Evolutionary conservation across 257 asterid genomes (phyloP).

Genomic region (Solanum virginianum): DNA sequence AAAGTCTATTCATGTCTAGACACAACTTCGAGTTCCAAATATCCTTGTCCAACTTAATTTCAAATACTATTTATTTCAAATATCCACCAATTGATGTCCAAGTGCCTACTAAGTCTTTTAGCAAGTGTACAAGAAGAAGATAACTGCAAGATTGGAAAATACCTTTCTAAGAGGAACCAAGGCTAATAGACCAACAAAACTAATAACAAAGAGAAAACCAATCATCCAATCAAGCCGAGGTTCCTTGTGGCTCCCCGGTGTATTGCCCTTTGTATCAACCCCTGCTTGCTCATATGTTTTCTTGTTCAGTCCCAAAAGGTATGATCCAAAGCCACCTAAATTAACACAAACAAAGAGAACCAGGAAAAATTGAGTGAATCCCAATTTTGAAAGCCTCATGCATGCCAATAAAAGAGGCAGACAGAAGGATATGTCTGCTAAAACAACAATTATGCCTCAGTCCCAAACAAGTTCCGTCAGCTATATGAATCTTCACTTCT

Average conservation of each 20-base stretch:
- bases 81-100: neutral
- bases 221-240: conserved; percentile 66
- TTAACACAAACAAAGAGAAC: conserved; percentile 2
- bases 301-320: conserved; percentile 45
- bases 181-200: conserved; percentile 59
- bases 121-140: neutral
- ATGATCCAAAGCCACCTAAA: conserved; percentile 64
- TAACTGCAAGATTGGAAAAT: neutral
- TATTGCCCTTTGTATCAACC: conserved; percentile 43
- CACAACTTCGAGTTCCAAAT: neutral
- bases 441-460: neutral
- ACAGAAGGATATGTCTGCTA: neutral
- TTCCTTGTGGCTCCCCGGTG: conserved; percentile 37
- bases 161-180: conserved; percentile 73
- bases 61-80: neutral
- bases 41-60: neutral
- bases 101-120: neutral
- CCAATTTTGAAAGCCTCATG: neutral
- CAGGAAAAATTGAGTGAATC: neutral
- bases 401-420: neutral
- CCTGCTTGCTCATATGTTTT: conserved; percentile 54
- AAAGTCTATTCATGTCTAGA: neutral
- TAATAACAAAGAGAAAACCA: conserved; percentile 47
- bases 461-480: neutral
- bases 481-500: neutral